These are phyloP conservation scores for Malus orientalis DNA, from an alignment of 306 rosid species.

Conservation along the genomic window DNA sequence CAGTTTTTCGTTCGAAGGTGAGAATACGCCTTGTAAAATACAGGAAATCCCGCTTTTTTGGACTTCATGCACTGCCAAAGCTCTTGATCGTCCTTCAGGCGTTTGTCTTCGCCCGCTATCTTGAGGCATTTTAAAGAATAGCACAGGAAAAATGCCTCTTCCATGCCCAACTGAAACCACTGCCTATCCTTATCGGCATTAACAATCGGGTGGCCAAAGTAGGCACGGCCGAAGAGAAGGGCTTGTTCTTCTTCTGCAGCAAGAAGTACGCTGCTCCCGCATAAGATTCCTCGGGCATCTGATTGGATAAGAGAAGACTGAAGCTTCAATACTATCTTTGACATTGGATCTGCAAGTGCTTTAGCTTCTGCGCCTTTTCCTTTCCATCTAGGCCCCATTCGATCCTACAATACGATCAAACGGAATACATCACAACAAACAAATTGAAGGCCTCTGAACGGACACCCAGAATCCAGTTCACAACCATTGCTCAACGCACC, in stretches of 20 bases:
- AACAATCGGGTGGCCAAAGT: slow-evolving; percentile 50
- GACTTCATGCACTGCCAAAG: slow-evolving; percentile 54
- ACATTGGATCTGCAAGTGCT: slow-evolving; percentile 66
- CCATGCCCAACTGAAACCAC: slow-evolving; percentile 54
- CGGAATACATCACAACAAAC: neutral
- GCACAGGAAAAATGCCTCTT: slow-evolving; percentile 70
- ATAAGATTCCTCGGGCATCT: slow-evolving; percentile 38
- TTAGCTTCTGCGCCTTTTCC: slow-evolving; percentile 61
- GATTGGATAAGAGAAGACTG: slow-evolving; percentile 48
- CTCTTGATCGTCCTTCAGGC: slow-evolving; percentile 29
- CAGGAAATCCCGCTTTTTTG: slow-evolving; percentile 40
- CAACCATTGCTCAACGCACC: neutral
- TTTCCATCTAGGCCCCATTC: slow-evolving; percentile 78
- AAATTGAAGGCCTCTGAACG: neutral
- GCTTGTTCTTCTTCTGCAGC: slow-evolving; percentile 44
- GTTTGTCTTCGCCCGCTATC: slow-evolving; percentile 20
- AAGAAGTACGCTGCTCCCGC: slow-evolving; percentile 32
- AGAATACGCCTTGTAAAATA: slow-evolving; percentile 54
- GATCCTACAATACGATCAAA: neutral
- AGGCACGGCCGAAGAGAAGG: slow-evolving; percentile 46
- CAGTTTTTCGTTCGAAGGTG: slow-evolving; percentile 64
- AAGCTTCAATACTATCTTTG: slow-evolving; percentile 44
- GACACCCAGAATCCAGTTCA: neutral
- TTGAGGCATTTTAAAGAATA: slow-evolving; percentile 55
- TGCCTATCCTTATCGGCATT: slow-evolving; percentile 41